phyloP scores from a whole-genome alignment of 768 basidiomycete genomes.

The Rhizopogon roseolus region DNA sequence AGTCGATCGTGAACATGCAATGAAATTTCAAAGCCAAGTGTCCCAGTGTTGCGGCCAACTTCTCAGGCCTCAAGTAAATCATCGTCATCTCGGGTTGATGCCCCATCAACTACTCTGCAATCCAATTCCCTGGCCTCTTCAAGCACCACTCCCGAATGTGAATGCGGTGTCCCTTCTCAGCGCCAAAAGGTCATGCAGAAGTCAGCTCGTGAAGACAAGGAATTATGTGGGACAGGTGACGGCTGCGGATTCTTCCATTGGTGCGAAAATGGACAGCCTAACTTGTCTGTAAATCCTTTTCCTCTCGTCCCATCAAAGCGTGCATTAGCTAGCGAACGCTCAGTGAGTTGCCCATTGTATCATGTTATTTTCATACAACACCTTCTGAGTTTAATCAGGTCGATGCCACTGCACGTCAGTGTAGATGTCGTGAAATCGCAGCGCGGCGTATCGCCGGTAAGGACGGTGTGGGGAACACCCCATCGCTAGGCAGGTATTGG shows the following conservation, averaged over 20 bases:
- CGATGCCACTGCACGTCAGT: constrained; percentile 26
- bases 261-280: constrained; percentile 25
- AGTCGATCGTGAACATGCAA: constrained; percentile 6
- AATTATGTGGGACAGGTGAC: constrained; percentile 38
- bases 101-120: neutral
- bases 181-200: constrained; percentile 41
- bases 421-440: constrained; percentile 56
- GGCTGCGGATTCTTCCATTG: constrained; percentile 50
- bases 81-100: constrained; percentile 3
- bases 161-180: no score
- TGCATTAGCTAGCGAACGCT: constrained; percentile 22
- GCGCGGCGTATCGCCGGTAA: constrained; percentile 50
- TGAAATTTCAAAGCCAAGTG: constrained; percentile 3
- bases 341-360: constrained; percentile 9
- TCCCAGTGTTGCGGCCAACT: neutral
- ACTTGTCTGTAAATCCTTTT: neutral
- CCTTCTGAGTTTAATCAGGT: constrained; percentile 6
- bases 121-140: constrained; percentile 11
- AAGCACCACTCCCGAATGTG: no score
- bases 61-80: neutral
- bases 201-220: constrained; percentile 36
- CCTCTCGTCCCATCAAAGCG: constrained; percentile 35
- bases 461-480: no score
- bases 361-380: neutral
- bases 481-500: no score